These are phyloP conservation scores for Eucalyptus curtisii DNA, from an alignment of 345 rosid genomes.

Conservation along the genomic window DNA sequence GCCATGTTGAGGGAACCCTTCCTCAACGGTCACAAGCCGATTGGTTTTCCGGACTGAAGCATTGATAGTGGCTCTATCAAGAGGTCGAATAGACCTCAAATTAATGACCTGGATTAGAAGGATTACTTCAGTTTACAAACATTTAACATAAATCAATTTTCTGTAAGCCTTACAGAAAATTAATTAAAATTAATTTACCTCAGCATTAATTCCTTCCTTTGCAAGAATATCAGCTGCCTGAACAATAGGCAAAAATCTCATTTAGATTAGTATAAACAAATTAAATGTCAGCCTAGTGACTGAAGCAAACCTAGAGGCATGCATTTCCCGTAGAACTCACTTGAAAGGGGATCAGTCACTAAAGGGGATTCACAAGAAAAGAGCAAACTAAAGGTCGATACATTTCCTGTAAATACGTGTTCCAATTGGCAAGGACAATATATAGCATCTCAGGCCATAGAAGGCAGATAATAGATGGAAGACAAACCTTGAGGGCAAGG, in stretches of 20 bases:
- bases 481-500: constrained; percentile 62
- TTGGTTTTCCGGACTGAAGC: constrained; percentile 90
- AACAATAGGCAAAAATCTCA: background rate
- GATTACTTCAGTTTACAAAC: background rate
- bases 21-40: constrained; percentile 92
- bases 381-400: background rate
- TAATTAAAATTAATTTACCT: constrained; percentile 35
- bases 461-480: background rate
- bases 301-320: background rate
- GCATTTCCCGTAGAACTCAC: background rate
- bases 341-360: background rate
- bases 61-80: constrained; percentile 80
- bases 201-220: constrained; percentile 89
- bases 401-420: background rate
- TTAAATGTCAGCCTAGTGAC: background rate
- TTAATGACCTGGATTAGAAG: constrained; percentile 58
- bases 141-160: background rate
- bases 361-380: background rate
- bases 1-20: constrained; percentile 98
- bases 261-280: background rate
- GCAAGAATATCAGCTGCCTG: constrained; percentile 94
- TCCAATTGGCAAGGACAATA: background rate
- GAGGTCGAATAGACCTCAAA: constrained; percentile 88
- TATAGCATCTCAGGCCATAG: background rate
- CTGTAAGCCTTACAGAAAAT: background rate